phyloP scores from a whole-genome alignment of 306 rosid species.

The Casuarina equisetifolia region DNA sequence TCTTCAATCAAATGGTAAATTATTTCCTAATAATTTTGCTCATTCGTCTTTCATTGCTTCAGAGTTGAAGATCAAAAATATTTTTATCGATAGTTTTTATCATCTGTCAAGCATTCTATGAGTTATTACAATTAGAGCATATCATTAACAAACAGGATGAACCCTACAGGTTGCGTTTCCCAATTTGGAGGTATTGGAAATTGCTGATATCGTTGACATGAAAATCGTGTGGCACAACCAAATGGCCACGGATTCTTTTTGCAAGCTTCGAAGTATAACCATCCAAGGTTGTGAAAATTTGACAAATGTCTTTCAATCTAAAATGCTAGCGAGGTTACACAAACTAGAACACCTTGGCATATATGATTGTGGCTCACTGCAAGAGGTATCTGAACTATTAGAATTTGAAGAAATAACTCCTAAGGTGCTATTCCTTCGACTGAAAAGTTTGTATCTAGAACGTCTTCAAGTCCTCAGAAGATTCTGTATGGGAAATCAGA shows the following conservation, averaged over 20 bases:
- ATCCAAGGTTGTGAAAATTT: not conserved
- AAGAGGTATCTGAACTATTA: not conserved
- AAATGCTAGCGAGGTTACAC: not conserved
- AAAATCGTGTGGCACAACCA: not conserved
- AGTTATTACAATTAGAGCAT: not conserved
- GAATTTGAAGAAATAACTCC: not conserved
- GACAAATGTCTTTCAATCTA: not conserved
- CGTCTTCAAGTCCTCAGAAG: not conserved
- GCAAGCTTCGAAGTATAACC: not conserved
- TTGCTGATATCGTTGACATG: not conserved
- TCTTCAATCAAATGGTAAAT: too few species aligned
- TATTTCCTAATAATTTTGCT: too few species aligned
- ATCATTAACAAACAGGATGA: not conserved
- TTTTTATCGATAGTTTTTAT: not conserved
- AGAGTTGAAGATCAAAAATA: too few species aligned
- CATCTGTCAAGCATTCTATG: too few species aligned
- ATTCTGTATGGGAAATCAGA: not conserved
- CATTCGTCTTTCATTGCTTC: too few species aligned
- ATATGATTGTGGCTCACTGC: not conserved
- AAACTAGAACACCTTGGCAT: not conserved
- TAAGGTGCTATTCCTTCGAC: not conserved
- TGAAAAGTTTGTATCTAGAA: not conserved
- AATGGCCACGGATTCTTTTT: not conserved
- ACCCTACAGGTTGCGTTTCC: constrained; percentile 2
- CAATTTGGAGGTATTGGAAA: not conserved